Evolutionary conservation across 2,329 filamentous ascomycete genomes (phyloP).

Genomic region (Hypoxylon sp.): DNA sequence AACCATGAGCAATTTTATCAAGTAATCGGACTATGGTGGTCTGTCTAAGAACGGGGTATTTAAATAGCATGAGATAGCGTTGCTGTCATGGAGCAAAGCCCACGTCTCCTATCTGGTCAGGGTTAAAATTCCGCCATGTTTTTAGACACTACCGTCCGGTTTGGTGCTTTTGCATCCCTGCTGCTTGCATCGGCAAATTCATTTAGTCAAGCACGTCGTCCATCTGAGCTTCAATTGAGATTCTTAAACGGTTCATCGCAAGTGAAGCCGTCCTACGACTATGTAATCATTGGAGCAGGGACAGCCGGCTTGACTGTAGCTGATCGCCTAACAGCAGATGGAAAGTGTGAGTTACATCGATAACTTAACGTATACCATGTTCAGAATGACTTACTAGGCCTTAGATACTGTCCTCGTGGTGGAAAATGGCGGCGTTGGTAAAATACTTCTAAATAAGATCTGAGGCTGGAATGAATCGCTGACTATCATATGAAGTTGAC

Average conservation of each 20-base stretch:
- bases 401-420: slow-evolving; percentile 43
- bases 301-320: slow-evolving; percentile 43
- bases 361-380: background rate
- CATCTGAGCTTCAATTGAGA: slow-evolving; percentile 13
- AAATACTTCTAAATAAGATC: background rate
- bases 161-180: slow-evolving; percentile 12
- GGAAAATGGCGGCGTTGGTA: slow-evolving; percentile 43
- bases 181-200: slow-evolving; percentile 12
- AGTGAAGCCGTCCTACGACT: slow-evolving; percentile 39
- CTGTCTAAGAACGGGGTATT: background rate
- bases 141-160: slow-evolving; percentile 2
- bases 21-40: background rate
- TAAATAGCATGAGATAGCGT: slow-evolving; percentile 6
- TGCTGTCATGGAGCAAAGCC: background rate
- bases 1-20: slow-evolving; percentile 1
- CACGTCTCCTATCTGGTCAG: background rate
- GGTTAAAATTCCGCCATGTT: slow-evolving; percentile 10
- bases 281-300: slow-evolving; percentile 43
- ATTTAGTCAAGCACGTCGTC: slow-evolving; percentile 18
- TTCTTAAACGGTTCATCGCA: slow-evolving; percentile 23
- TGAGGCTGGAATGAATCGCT: slow-evolving; percentile 1
- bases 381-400: slow-evolving; percentile 5
- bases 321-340: slow-evolving; percentile 42
- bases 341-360: slow-evolving; percentile 36
- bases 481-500: slow-evolving; percentile 33